Conservation (phyloP, 129 eudicot genomes). For the Arctium minus region DNA sequence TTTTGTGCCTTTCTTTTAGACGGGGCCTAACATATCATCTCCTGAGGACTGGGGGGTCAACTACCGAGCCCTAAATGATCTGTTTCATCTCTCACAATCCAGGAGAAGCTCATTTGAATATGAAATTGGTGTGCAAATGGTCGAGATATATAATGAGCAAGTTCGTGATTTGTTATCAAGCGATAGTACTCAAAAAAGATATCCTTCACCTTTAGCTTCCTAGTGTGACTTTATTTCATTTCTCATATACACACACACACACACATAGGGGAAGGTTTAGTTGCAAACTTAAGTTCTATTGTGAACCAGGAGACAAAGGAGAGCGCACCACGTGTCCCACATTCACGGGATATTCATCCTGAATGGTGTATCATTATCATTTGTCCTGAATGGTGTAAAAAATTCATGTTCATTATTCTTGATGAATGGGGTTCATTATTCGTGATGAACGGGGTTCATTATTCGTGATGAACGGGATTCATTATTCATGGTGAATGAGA, state of each 20-base stretch:
- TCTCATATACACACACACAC: not conserved
- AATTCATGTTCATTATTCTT: too few species aligned
- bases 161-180: slow-evolving; percentile 72
- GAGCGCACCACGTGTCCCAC: too few species aligned
- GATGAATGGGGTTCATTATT: too few species aligned
- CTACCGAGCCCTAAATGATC: slow-evolving; percentile 83
- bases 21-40: slow-evolving; percentile 67
- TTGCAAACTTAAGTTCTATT: too few species aligned
- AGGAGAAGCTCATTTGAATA: slow-evolving; percentile 58
- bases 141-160: slow-evolving; percentile 89
- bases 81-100: slow-evolving; percentile 68
- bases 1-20: slow-evolving; percentile 31
- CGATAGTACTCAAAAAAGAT: slow-evolving; percentile 52
- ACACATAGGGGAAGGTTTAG: too few species aligned
- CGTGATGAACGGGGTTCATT: too few species aligned
- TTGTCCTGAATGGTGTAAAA: too few species aligned
- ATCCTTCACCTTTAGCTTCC: slow-evolving; percentile 52
- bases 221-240: not conserved
- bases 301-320: too few species aligned
- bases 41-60: slow-evolving; percentile 88
- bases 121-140: slow-evolving; percentile 90
- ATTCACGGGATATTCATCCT: too few species aligned
- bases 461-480: too few species aligned
- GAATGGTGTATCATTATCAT: too few species aligned
- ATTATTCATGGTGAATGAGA: too few species aligned